Conservation (phyloP, 2,329 filamentous ascomycete genomes). For the Myriangium duriaei region DNA sequence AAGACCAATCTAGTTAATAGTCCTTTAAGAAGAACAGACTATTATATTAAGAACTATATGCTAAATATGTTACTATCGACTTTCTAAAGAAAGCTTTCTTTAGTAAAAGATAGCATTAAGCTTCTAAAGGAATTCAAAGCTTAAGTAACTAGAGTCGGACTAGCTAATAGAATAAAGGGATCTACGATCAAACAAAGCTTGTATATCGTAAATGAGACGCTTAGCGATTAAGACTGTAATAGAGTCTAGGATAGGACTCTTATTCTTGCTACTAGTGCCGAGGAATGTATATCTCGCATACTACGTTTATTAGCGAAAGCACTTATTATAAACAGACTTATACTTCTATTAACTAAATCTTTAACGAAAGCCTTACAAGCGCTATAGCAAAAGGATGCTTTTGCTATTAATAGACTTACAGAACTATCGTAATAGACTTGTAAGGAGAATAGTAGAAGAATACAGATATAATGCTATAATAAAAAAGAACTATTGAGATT, state of each 20-base stretch:
- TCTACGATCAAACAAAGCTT: not conserved
- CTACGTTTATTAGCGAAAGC: not conserved
- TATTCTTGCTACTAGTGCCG: not conserved
- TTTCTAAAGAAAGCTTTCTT: not conserved
- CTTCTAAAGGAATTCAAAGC: not conserved
- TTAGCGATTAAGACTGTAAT: not conserved
- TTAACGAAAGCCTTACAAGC: not conserved
- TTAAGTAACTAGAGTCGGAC: not conserved
- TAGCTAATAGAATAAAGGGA: not conserved
- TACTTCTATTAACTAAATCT: not conserved
- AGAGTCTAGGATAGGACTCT: not conserved
- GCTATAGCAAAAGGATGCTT: not conserved
- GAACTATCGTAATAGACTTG: not conserved
- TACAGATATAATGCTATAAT: not conserved
- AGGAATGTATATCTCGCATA: not conserved
- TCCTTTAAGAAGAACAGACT: conserved; percentile 5
- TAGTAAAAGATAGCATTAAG: not conserved
- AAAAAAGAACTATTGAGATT: not conserved
- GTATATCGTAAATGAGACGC: not conserved
- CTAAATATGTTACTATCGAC: not conserved
- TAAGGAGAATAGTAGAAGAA: not conserved
- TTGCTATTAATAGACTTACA: not conserved
- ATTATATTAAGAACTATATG: not conserved
- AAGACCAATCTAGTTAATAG: conserved; percentile 7
- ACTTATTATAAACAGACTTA: not conserved